Percentiles rank a stretch among this genome's conserved stretches.
These are phyloP conservation scores for Amphibolis antarctica DNA, from an alignment of 106 monocot genomes.

Conservation along the genomic window DNA sequence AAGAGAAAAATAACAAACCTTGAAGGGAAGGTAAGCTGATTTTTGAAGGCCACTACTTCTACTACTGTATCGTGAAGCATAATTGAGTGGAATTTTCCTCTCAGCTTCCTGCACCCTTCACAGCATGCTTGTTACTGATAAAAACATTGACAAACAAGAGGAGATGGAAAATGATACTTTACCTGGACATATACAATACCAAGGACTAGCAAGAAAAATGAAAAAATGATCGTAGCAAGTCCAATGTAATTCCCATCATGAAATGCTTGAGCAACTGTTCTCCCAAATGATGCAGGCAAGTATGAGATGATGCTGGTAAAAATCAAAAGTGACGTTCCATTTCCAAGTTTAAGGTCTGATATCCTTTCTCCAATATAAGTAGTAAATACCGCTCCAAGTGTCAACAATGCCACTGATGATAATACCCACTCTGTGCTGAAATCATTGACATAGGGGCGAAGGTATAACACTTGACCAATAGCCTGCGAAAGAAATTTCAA, in stretches of 20 bases:
- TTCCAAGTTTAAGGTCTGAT: constrained; percentile 96
- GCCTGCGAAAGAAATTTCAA: constrained; percentile 29
- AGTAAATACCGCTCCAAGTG: constrained; percentile 87
- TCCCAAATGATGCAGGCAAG: constrained; percentile 93
- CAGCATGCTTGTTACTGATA: constrained; percentile 17
- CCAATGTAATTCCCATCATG: constrained; percentile 92
- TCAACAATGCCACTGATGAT: constrained; percentile 68
- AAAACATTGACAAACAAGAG: not conserved
- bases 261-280: constrained; percentile 81
- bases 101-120: constrained; percentile 86
- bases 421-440: constrained; percentile 89
- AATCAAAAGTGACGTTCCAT: constrained; percentile 97
- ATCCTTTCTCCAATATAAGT: constrained; percentile 95
- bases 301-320: constrained; percentile 97
- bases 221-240: constrained; percentile 52
- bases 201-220: constrained; percentile 78
- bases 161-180: constrained; percentile 10
- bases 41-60: constrained; percentile 72
- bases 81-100: constrained; percentile 99
- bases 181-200: constrained; percentile 99
- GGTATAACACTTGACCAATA: constrained; percentile 90
- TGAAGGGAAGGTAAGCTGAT: constrained; percentile 97
- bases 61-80: constrained; percentile 95
- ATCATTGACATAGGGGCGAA: constrained; percentile 83
- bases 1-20: constrained; percentile 38